phyloP scores from a whole-genome alignment of 768 basidiomycete genomes.

The Podaxis sp. region DNA sequence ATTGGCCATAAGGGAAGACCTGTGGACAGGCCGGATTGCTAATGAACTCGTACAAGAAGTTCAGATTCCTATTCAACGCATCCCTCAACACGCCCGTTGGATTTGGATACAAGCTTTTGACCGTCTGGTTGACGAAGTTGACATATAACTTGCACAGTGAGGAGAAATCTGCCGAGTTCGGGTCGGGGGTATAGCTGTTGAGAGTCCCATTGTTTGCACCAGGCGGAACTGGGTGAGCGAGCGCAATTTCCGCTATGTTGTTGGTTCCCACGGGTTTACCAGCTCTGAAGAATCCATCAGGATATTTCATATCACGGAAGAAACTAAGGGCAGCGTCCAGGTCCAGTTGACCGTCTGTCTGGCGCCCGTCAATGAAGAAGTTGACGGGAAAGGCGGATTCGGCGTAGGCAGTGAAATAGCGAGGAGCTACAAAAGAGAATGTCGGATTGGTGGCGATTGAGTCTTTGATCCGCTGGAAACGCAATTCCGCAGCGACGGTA shows the following conservation, averaged over 20 bases:
- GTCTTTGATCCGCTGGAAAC: conserved; percentile 3
- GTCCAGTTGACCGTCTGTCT: conserved; percentile 8
- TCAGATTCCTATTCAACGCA: background rate
- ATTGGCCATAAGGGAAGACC: conserved; percentile 10
- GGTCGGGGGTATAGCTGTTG: conserved; percentile 5
- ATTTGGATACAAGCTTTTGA: conserved; percentile 4
- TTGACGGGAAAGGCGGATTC: conserved; percentile 14
- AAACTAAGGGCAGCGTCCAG: background rate
- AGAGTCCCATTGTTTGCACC: background rate
- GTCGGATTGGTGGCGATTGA: conserved; percentile 2
- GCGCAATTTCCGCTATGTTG: background rate
- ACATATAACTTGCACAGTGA: background rate
- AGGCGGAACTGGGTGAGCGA: conserved; percentile 6
- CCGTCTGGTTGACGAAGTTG: background rate
- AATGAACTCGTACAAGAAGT: conserved; percentile 2
- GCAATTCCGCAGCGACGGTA: conserved; percentile 14
- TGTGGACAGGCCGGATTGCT: background rate
- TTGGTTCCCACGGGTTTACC: background rate
- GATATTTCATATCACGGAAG: conserved; percentile 8
- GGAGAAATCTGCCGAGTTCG: background rate
- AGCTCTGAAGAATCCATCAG: conserved; percentile 3
- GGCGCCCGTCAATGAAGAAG: conserved; percentile 11
- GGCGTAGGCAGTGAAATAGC: conserved; percentile 13
- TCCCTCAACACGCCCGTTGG: conserved; percentile 4
- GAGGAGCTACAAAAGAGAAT: conserved; percentile 11